A percentile compares a stretch with the other conserved stretches of the same genome.
phyloP scores from a whole-genome alignment of 73 alveolate genomes.

The Stentor roeselii region DNA sequence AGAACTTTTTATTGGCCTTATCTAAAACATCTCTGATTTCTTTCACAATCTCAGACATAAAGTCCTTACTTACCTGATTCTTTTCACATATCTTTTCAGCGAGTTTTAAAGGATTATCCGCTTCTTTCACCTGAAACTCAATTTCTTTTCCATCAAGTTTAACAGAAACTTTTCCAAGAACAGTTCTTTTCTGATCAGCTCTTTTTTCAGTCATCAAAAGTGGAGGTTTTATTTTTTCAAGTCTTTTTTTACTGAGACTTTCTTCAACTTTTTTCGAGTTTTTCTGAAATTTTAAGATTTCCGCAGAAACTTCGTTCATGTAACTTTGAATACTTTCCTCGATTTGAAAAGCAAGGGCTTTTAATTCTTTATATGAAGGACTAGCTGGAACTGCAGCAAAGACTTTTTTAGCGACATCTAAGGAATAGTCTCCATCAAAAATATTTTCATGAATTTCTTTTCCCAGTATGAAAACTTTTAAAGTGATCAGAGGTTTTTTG shows the following conservation, averaged over 20 bases:
- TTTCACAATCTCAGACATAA: not conserved
- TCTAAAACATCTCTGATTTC: not conserved
- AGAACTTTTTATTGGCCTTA: not conserved
- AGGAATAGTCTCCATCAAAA: not conserved
- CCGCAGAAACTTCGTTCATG: not conserved
- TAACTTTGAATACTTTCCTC: not conserved
- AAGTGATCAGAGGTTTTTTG: not conserved
- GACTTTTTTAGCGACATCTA: not conserved
- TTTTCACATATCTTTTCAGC: not conserved
- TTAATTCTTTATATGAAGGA: not conserved
- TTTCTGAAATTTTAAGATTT: not conserved
- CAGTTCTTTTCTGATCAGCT: not conserved
- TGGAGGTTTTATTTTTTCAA: constrained; percentile 19
- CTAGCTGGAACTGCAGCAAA: not conserved
- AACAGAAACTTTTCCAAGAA: not conserved
- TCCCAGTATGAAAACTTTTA: not conserved
- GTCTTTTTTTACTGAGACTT: not conserved
- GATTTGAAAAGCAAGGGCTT: not conserved
- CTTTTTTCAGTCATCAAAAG: constrained; percentile 2
- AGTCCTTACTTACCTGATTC: not conserved
- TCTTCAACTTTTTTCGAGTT: constrained; percentile 5
- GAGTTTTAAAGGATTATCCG: not conserved
- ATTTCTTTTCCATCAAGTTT: not conserved
- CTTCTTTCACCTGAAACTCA: not conserved
- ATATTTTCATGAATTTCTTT: not conserved